Conservation (phyloP, 1,284 basidiomycete species). For the Phlebopus sp. region DNA sequence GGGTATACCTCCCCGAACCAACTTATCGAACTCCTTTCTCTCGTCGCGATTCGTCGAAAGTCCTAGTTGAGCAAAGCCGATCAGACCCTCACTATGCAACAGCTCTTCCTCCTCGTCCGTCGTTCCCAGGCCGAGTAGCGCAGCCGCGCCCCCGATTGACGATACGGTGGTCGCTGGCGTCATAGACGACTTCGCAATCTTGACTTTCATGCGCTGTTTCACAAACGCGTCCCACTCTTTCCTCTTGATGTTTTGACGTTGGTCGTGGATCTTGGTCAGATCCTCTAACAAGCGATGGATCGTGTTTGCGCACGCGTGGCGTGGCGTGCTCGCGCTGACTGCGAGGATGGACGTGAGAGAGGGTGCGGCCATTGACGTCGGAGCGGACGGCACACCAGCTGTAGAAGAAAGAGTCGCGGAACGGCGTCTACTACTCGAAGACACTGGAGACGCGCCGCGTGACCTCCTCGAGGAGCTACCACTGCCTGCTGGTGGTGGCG, state of each 20-base stretch:
- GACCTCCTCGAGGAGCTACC: constrained; percentile 26
- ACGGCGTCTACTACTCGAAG: constrained; percentile 46
- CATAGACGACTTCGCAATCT: constrained; percentile 27
- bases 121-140: constrained; percentile 62
- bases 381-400: constrained; percentile 22
- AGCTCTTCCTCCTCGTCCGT: constrained; percentile 67
- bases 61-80: constrained; percentile 89
- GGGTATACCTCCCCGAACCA: constrained; percentile 86
- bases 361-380: constrained; percentile 12
- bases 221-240: constrained; percentile 91
- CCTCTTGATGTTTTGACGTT: constrained; percentile 69
- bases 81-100: constrained; percentile 70
- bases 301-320: constrained; percentile 72
- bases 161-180: constrained; percentile 7
- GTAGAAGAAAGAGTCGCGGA: constrained; percentile 39
- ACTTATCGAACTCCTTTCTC: constrained; percentile 72
- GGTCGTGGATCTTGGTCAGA: constrained; percentile 84
- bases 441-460: constrained; percentile 47
- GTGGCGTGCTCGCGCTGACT: constrained; percentile 57
- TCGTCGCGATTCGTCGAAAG: constrained; percentile 71
- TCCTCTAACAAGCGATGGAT: constrained; percentile 77
- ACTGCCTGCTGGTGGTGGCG: constrained; percentile 14
- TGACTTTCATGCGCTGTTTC: constrained; percentile 55
- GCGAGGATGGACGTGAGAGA: constrained; percentile 52
- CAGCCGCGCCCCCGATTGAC: constrained; percentile 37